Evolutionary conservation across 1,284 basidiomycete species (phyloP).

Genomic region (Naganishia sp.): DNA sequence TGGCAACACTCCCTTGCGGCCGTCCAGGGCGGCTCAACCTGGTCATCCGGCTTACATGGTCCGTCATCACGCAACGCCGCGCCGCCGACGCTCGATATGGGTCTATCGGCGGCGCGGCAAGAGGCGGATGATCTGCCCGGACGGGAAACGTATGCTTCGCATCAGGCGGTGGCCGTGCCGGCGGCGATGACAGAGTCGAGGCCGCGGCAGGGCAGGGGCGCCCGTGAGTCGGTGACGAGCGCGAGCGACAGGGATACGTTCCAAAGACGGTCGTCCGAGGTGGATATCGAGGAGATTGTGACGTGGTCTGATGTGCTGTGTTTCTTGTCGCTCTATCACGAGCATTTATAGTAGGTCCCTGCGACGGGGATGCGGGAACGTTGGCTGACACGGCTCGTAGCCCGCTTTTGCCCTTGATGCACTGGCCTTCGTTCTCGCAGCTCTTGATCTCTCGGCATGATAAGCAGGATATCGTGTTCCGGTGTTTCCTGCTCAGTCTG

Average conservation of each 20-base stretch:
- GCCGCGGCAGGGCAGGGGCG: not conserved
- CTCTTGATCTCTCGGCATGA: slow-evolving; percentile 40
- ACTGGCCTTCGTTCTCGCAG: slow-evolving; percentile 43
- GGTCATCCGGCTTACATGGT: not conserved
- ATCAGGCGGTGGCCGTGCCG: not conserved
- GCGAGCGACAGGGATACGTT: slow-evolving; percentile 3
- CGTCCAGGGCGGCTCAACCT: not conserved
- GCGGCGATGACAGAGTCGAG: not conserved
- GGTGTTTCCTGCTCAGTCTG: slow-evolving; percentile 39
- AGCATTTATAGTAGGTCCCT: slow-evolving; percentile 39
- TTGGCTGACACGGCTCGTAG: slow-evolving; percentile 25
- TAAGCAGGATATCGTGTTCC: slow-evolving; percentile 35
- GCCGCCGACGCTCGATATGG: too few species aligned
- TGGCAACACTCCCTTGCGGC: slow-evolving; percentile 12
- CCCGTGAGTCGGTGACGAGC: slow-evolving; percentile 11
- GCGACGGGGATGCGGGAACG: not conserved
- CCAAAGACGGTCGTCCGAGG: not conserved
- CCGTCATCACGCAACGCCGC: not conserved
- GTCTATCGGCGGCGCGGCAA: too few species aligned
- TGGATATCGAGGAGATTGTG: slow-evolving; percentile 37
- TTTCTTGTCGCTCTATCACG: slow-evolving; percentile 39
- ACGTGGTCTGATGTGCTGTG: slow-evolving; percentile 37
- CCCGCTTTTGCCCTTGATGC: slow-evolving; percentile 41
- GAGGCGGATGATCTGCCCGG: too few species aligned
- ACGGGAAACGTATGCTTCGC: not conserved